Evolutionary conservation across 306 rosid species (phyloP).

Genomic region (Sechiopsis laciniata): DNA sequence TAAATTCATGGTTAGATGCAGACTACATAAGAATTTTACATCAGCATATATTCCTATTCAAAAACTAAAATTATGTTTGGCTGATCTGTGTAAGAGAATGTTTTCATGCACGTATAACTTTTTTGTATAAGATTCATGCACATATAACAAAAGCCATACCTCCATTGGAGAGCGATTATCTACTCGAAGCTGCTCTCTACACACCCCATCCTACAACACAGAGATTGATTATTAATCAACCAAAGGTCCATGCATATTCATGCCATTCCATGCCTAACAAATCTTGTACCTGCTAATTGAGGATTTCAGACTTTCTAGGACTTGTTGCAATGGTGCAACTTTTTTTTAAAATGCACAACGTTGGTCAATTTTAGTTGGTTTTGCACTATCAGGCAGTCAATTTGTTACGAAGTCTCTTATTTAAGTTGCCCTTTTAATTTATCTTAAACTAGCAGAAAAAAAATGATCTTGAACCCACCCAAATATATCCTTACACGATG

Average conservation of each 20-base stretch:
- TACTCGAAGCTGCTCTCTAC: slow-evolving; percentile 47
- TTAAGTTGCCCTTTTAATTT: background rate
- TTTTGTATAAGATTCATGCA: background rate
- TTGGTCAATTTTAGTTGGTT: background rate
- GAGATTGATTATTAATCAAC: background rate
- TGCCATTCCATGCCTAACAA: background rate
- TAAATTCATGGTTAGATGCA: background rate
- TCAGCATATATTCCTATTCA: no score
- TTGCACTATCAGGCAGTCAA: background rate
- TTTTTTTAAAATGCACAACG: background rate
- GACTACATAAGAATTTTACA: background rate
- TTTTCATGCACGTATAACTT: no score
- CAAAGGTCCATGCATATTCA: background rate
- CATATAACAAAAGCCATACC: slow-evolving; percentile 24
- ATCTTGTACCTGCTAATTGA: background rate
- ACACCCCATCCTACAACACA: slow-evolving; percentile 50
- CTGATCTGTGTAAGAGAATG: no score
- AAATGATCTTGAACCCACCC: background rate
- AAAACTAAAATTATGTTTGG: no score
- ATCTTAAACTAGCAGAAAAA: background rate
- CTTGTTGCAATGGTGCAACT: background rate
- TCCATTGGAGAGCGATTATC: slow-evolving; percentile 48
- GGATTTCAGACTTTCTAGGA: slow-evolving; percentile 7
- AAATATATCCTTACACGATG: background rate
- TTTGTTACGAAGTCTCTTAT: background rate